Conservation (phyloP, 2,329 filamentous ascomycete genomes). For the Microcera coccophila region DNA sequence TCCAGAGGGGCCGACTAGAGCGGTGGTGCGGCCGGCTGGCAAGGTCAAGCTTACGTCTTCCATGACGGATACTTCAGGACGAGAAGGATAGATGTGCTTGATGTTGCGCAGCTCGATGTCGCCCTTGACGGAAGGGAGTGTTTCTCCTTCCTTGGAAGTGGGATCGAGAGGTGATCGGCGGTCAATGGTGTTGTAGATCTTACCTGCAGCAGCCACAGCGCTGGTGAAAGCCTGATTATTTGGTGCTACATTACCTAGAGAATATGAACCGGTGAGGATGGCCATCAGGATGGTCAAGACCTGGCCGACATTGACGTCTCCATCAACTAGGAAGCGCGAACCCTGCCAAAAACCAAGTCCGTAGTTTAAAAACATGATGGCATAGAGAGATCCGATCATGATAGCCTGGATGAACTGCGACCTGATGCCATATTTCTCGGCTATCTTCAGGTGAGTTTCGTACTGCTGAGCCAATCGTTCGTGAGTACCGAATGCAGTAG, state of each 20-base stretch:
- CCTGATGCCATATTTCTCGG: conserved; percentile 65
- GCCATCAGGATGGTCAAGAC: conserved; percentile 61
- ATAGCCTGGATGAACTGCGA: conserved; percentile 62
- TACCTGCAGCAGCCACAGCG: conserved; percentile 70
- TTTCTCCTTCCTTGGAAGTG: conserved; percentile 27
- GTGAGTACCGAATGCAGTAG: conserved; percentile 81
- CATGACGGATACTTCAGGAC: conserved; percentile 41
- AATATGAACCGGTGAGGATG: conserved; percentile 79
- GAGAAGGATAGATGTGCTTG: conserved; percentile 48
- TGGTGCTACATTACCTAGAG: conserved; percentile 72
- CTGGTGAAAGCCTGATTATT: conserved; percentile 74
- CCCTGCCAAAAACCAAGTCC: conserved; percentile 77
- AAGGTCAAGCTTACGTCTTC: conserved; percentile 33
- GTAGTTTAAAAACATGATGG: conserved; percentile 71
- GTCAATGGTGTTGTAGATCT: conserved; percentile 84
- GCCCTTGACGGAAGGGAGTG: conserved; percentile 21
- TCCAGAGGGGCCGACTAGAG: conserved; percentile 50
- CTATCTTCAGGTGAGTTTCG: conserved; percentile 61
- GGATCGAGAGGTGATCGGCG: conserved; percentile 47
- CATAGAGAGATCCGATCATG: conserved; percentile 74
- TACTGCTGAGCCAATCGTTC: conserved; percentile 75
- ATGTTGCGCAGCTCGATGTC: conserved; percentile 43
- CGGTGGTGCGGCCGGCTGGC: conserved; percentile 43
- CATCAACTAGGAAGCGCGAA: conserved; percentile 60
- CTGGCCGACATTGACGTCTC: conserved; percentile 63